Base-by-base conservation (phyloP, 352 stramenopile genomes). In the Phytophthora tubulina region DNA sequence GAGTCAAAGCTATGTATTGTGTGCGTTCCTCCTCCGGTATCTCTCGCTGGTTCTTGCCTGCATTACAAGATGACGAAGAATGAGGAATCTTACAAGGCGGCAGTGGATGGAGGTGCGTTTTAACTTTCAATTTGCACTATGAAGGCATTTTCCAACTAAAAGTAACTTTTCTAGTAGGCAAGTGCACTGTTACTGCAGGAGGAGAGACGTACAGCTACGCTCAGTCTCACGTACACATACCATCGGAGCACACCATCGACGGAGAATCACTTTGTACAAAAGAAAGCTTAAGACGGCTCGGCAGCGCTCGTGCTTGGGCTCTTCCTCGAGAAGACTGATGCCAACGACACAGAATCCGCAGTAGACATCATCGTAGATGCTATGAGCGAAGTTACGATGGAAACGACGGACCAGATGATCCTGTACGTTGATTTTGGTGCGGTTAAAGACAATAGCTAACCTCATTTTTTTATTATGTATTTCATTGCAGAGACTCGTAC, bases 181-280 rank as follows among this genome's bases (percentile, higher is more conserved):
- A 67, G 31, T 80, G 83, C 67, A 86, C 84, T 53, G 68, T 85
- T 10, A 58, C 76, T 5, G 53, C 54, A 6, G 49, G 75, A 4
- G 54, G 48, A 10, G 33, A 57, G 15, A 57, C 59, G 11, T 85
- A 78, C 64, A 72, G 56, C 27, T 70, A 74, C 21, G 60, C 63
- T 11, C 78, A 82, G 36, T 76, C 76, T 46, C 78, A 85, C 39
- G 68, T 82, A 11, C 78, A 81, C 56, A 59, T 64, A n/a, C 75
- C 72, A 4, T 78, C 75, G 2, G 78, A 85, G 59, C 78, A 83
- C 65, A 80, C 56, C 15, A 51, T 85, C 51, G 66, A 83, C 38
- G 78, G 78, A 85, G 54, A 46, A 75, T 7, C 78, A 85, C 30
- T 85, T 85, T 27, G 75, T 85, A 9, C 78, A 85, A 63, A 72